Evolutionary conservation across 768 basidiomycete genomes (phyloP).

Genomic region (Lanmaoa pseudosensibilis): DNA sequence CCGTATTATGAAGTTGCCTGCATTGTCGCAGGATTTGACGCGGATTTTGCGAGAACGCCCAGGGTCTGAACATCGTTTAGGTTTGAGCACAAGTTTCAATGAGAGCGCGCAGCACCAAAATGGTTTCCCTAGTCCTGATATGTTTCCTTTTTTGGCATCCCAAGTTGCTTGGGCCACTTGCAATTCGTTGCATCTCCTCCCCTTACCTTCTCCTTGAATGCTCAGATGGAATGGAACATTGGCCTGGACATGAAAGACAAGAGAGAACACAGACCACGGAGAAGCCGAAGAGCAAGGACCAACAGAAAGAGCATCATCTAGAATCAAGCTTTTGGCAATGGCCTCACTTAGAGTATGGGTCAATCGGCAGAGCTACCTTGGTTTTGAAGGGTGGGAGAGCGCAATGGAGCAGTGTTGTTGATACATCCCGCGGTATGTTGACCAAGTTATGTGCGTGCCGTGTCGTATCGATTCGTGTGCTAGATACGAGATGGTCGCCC

Average conservation of each 20-base stretch:
- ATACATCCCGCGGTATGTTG: conserved; percentile 27
- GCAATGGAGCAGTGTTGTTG: conserved; percentile 52
- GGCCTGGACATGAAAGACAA: conserved; percentile 56
- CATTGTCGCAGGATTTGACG: conserved; percentile 33
- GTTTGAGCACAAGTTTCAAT: conserved; percentile 18
- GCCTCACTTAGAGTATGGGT: conserved; percentile 58
- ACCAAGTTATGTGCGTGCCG: neutral
- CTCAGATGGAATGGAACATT: conserved; percentile 75
- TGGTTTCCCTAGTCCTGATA: neutral
- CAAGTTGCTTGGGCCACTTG: conserved; percentile 6
- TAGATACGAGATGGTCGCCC: conserved; percentile 35
- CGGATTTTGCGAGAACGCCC: conserved; percentile 44
- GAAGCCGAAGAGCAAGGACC: conserved; percentile 16
- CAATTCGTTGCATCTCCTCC: conserved; percentile 31
- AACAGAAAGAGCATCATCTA: conserved; percentile 32
- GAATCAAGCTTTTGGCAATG: conserved; percentile 39
- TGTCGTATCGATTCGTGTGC: conserved; percentile 5
- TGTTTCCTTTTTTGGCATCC: conserved; percentile 21
- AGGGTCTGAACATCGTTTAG: conserved; percentile 51
- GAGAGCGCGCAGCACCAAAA: neutral
- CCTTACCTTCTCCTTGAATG: neutral
- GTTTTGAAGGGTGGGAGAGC: conserved; percentile 42
- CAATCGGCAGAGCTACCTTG: conserved; percentile 57
- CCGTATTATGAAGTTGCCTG: conserved; percentile 48
- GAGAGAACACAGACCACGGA: conserved; percentile 24